Evolutionary conservation across 2,329 filamentous ascomycete genomes (phyloP).

Genomic region (Drechslerella coelobrocha): DNA sequence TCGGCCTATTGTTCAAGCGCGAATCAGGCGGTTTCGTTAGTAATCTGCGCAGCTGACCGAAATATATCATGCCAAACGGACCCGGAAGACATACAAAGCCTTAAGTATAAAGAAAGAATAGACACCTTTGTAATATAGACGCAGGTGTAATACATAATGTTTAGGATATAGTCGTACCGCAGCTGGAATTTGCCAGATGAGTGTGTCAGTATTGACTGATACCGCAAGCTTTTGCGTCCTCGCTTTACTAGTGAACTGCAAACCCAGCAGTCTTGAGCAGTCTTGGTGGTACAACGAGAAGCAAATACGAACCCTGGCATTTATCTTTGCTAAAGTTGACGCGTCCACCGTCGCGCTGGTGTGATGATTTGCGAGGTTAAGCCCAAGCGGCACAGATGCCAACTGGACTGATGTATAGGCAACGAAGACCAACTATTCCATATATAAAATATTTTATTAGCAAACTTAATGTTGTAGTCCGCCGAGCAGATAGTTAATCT

Average conservation of each 20-base stretch:
- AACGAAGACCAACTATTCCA: constrained; percentile 23
- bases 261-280: no score
- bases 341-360: background rate
- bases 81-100: constrained; percentile 22
- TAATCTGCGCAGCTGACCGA: background rate
- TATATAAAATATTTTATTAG: no score
- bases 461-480: no score
- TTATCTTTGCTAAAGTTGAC: background rate
- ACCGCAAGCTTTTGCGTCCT: background rate
- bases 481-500: no score
- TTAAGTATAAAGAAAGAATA: constrained; percentile 27
- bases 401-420: constrained; percentile 27
- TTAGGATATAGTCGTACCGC: constrained; percentile 24
- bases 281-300: no score
- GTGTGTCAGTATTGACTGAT: no score
- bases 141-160: constrained; percentile 33
- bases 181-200: constrained; percentile 11
- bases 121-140: constrained; percentile 43
- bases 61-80: background rate
- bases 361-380: background rate
- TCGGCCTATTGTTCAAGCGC: constrained; percentile 11
- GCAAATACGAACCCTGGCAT: background rate
- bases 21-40: no score
- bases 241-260: background rate
- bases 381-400: constrained; percentile 2